Evolutionary conservation across 495 filamentous ascomycete species (phyloP).

Genomic region (Bacidia rubella): DNA sequence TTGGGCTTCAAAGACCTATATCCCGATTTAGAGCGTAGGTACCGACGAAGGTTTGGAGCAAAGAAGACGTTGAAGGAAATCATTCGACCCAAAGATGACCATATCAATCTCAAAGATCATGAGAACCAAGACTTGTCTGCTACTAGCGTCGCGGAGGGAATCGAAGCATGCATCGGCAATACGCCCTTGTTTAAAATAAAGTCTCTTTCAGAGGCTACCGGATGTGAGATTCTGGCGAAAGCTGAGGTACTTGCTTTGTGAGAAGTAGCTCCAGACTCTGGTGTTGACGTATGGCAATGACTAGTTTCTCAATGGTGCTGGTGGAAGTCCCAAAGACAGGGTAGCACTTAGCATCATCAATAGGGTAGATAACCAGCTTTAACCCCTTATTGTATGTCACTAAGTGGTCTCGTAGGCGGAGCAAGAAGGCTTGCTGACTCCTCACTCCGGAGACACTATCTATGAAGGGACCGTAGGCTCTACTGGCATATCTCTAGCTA

Average conservation of each 20-base stretch:
- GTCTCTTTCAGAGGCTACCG: constrained; percentile 79
- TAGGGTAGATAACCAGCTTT: constrained; percentile 31
- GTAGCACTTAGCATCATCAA: constrained; percentile 84
- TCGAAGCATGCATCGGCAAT: constrained; percentile 88
- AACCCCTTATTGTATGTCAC: not conserved
- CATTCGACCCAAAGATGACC: not conserved
- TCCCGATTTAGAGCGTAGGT: constrained; percentile 50
- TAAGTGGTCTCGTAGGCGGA: constrained; percentile 44
- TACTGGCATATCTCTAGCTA: constrained; percentile 86
- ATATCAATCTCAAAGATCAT: constrained; percentile 17
- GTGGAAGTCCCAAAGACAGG: constrained; percentile 87
- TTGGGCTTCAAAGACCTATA: constrained; percentile 63
- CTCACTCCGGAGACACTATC: constrained; percentile 76
- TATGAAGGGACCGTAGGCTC: constrained; percentile 96
- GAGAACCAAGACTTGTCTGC: not conserved
- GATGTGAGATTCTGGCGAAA: constrained; percentile 85
- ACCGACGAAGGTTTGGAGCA: constrained; percentile 30
- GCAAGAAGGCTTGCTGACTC: constrained; percentile 58
- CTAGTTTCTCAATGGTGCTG: constrained; percentile 89
- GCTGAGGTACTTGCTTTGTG: constrained; percentile 49
- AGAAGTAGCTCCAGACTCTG: not conserved
- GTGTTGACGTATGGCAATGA: not conserved
- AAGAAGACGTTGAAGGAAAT: constrained; percentile 8
- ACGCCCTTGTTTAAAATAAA: constrained; percentile 83
- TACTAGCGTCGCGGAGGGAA: constrained; percentile 39